Percentiles rank a stretch among this genome's conserved stretches.
phyloP scores from a whole-genome alignment of 2,329 filamentous ascomycete genomes.

The Hypoxylon sp. region DNA sequence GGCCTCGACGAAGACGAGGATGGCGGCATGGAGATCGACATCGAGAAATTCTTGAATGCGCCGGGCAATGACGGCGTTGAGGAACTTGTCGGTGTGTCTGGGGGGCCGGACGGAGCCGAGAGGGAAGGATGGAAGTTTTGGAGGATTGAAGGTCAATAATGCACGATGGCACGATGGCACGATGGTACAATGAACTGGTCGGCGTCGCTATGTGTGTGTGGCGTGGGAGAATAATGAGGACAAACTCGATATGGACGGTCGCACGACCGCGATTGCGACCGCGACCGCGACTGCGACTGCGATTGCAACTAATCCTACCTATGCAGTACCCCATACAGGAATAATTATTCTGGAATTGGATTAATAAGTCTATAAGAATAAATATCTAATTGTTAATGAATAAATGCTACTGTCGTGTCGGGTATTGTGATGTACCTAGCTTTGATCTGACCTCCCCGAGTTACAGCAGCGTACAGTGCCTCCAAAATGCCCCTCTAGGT shows the following conservation, averaged over 20 bases:
- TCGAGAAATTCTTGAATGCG: slow-evolving; percentile 84
- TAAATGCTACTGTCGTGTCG: neutral
- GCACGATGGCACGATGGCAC: neutral
- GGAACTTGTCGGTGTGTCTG: slow-evolving; percentile 82
- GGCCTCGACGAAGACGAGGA: slow-evolving; percentile 80
- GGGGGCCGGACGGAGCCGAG: slow-evolving; percentile 67
- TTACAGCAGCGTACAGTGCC: too few relatives aligned
- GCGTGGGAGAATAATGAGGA: neutral
- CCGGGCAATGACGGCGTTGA: slow-evolving; percentile 89
- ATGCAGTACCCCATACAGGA: neutral
- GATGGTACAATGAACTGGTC: too few relatives aligned
- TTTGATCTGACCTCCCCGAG: too few relatives aligned
- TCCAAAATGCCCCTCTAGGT: too few relatives aligned
- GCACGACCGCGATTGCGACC: neutral
- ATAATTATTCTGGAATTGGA: slow-evolving; percentile 4
- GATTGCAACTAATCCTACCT: neutral
- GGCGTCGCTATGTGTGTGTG: neutral
- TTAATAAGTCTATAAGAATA: neutral
- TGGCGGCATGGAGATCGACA: slow-evolving; percentile 91
- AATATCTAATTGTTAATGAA: slow-evolving; percentile 4
- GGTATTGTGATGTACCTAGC: neutral
- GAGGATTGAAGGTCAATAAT: slow-evolving; percentile 67
- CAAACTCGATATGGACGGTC: neutral
- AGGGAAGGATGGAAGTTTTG: slow-evolving; percentile 90
- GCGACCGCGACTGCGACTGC: neutral